Evolutionary conservation across 495 filamentous ascomycete species (phyloP).

Genomic region (Schizothecium vesticola): DNA sequence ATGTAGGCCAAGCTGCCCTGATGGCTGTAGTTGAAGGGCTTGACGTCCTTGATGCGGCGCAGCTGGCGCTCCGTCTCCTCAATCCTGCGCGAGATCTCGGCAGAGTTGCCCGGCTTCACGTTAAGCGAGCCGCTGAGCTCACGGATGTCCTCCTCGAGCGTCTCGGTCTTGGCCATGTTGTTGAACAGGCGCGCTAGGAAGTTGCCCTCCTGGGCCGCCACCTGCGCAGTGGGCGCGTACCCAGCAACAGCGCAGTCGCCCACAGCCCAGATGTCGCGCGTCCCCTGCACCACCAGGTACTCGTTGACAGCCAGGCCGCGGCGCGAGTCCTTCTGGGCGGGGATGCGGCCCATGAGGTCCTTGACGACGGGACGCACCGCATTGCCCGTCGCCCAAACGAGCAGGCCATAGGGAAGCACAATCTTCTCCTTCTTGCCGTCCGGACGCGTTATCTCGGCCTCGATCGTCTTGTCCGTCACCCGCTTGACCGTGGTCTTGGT

Average conservation of each 20-base stretch:
- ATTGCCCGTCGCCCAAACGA: conserved; percentile 98
- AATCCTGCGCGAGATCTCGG: conserved; percentile 70
- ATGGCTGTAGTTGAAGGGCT: conserved; percentile 96
- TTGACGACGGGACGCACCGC: conserved; percentile 81
- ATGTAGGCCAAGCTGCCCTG: conserved; percentile 97
- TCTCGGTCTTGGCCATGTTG: conserved; percentile 88
- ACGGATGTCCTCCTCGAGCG: conserved; percentile 66
- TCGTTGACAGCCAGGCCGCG: conserved; percentile 95
- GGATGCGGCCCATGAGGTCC: conserved; percentile 87
- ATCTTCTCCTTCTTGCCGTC: conserved; percentile 78
- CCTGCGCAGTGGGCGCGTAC: conserved; percentile 96
- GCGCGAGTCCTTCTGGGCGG: conserved; percentile 90
- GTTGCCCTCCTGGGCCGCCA: conserved; percentile 90
- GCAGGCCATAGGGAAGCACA: conserved; percentile 85
- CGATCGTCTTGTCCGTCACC: conserved; percentile 90
- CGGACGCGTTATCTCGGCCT: conserved; percentile 80
- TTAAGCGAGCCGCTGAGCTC: conserved; percentile 50
- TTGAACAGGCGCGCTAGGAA: conserved; percentile 97
- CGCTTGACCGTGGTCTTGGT: conserved; percentile 99
- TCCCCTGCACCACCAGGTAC: conserved; percentile 95
- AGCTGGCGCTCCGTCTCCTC: conserved; percentile 79
- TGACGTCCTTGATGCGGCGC: conserved; percentile 83
- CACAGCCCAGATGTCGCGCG: conserved; percentile 84
- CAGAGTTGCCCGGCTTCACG: conserved; percentile 48
- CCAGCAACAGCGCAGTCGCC: conserved; percentile 89